A percentile compares a stretch with the other conserved stretches of the same genome.
These are phyloP conservation scores for Entomortierella lignicola DNA, from an alignment of 192 early-diverging fungal species.

Conservation along the genomic window DNA sequence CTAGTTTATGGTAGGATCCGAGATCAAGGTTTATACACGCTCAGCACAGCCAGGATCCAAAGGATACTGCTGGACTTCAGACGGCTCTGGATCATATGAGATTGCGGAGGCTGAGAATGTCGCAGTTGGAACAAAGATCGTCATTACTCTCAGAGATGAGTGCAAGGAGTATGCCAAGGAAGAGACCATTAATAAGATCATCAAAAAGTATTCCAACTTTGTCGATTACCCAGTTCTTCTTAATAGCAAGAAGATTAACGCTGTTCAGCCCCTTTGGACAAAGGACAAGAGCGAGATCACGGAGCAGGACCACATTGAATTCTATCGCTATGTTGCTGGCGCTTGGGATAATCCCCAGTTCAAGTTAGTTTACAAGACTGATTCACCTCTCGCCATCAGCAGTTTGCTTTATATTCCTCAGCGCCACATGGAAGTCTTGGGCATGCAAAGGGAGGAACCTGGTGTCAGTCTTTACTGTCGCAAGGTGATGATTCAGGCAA, in stretches of 20 bases:
- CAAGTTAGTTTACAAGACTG: slow-evolving; percentile 71
- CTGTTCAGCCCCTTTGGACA: slow-evolving; percentile 72
- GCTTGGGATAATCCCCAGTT: slow-evolving; percentile 71
- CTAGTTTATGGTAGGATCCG: slow-evolving; percentile 83
- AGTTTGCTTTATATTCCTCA: slow-evolving; percentile 71
- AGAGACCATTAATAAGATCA: slow-evolving; percentile 61
- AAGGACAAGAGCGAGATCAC: slow-evolving; percentile 66
- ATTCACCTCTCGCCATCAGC: slow-evolving; percentile 69
- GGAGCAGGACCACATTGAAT: slow-evolving; percentile 67
- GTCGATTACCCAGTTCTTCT: slow-evolving; percentile 70
- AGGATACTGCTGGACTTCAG: slow-evolving; percentile 84
- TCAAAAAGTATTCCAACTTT: slow-evolving; percentile 77
- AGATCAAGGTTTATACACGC: slow-evolving; percentile 80
- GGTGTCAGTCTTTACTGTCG: slow-evolving; percentile 74
- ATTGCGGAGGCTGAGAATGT: slow-evolving; percentile 86
- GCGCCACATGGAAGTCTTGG: slow-evolving; percentile 67
- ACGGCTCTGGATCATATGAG: slow-evolving; percentile 78
- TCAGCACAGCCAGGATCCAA: slow-evolving; percentile 70
- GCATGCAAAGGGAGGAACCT: slow-evolving; percentile 64
- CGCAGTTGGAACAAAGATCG: slow-evolving; percentile 84
- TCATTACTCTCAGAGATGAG: slow-evolving; percentile 79
- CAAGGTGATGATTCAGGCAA: slow-evolving; percentile 74
- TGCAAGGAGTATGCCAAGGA: slow-evolving; percentile 70
- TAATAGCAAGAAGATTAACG: slow-evolving; percentile 67
- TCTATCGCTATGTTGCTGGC: slow-evolving; percentile 71